Evolutionary conservation across 345 rosid species (phyloP).

Genomic region (Eucalyptus melliodora): DNA sequence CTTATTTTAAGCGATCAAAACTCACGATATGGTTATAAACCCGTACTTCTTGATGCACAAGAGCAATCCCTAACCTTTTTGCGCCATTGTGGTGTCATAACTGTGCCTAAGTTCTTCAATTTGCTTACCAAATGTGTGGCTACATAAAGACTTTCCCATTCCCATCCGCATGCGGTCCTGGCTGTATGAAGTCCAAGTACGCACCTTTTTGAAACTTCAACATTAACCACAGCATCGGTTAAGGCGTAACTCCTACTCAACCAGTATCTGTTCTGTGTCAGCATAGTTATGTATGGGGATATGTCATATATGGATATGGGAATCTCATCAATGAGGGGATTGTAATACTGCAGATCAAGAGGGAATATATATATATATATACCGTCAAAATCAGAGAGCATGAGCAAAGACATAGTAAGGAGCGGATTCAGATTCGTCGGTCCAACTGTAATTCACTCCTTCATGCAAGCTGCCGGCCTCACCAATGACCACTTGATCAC

Average conservation of each 20-base stretch:
- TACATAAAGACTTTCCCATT: not conserved
- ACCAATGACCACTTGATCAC: slow-evolving; percentile 51
- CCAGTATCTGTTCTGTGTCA: not conserved
- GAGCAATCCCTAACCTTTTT: slow-evolving; percentile 25
- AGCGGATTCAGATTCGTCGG: slow-evolving; percentile 47
- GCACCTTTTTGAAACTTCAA: not conserved
- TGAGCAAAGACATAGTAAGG: slow-evolving; percentile 58
- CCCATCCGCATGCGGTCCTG: not conserved
- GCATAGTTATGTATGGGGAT: not conserved
- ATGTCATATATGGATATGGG: not conserved
- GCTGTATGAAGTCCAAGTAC: not conserved
- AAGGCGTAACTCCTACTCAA: not conserved
- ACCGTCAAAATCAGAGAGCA: slow-evolving; percentile 48
- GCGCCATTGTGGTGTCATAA: slow-evolving; percentile 66
- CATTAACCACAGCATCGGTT: not conserved
- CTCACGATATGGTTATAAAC: slow-evolving; percentile 47
- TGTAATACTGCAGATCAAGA: slow-evolving; percentile 14
- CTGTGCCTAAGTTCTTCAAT: slow-evolving; percentile 53
- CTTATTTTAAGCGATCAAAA: slow-evolving; percentile 47
- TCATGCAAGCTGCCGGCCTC: slow-evolving; percentile 53
- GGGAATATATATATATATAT: slow-evolving; percentile 28
- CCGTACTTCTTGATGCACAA: slow-evolving; percentile 73
- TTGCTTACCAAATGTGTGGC: not conserved
- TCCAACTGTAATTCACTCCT: slow-evolving; percentile 46
- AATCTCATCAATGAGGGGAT: not conserved